A percentile compares a stretch with the other conserved stretches of the same genome.
phyloP scores from a whole-genome alignment of 495 filamentous ascomycete genomes.

The Astrocystis sublimbata region DNA sequence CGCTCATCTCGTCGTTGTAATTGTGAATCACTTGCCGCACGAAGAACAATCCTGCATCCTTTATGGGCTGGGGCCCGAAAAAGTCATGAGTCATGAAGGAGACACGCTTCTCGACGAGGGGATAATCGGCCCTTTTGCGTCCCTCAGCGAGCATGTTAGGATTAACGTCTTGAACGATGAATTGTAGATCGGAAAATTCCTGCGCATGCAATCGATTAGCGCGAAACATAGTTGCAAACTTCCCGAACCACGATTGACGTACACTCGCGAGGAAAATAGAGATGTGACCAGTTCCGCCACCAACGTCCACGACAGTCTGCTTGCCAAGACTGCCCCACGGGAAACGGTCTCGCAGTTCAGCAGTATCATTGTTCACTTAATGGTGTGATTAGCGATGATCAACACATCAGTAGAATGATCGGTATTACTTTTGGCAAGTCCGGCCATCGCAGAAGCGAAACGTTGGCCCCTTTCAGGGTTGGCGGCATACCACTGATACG shows the following conservation, averaged over 20 bases:
- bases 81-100: slow-evolving; percentile 28
- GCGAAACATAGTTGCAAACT: neutral
- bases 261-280: slow-evolving; percentile 13
- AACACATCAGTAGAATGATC: neutral
- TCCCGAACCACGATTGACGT: neutral
- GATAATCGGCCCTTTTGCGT: neutral
- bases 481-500: neutral
- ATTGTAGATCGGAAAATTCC: slow-evolving; percentile 9
- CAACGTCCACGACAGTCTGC: slow-evolving; percentile 16
- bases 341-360: slow-evolving; percentile 22
- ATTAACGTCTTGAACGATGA: slow-evolving; percentile 30
- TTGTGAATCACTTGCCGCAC: slow-evolving; percentile 31
- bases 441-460: slow-evolving; percentile 7
- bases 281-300: slow-evolving; percentile 14
- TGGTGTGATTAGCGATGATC: neutral
- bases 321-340: slow-evolving; percentile 22
- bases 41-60: slow-evolving; percentile 23
- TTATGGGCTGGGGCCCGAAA: slow-evolving; percentile 28
- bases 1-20: slow-evolving; percentile 19
- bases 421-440: neutral
- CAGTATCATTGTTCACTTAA: slow-evolving; percentile 3
- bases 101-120: slow-evolving; percentile 19
- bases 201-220: no score
- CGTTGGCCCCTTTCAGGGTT: slow-evolving; percentile 2
- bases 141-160: slow-evolving; percentile 24